These are phyloP conservation scores for Tripterygium wilfordii DNA, from an alignment of 177 flowering plant species.

Conservation along the genomic window DNA sequence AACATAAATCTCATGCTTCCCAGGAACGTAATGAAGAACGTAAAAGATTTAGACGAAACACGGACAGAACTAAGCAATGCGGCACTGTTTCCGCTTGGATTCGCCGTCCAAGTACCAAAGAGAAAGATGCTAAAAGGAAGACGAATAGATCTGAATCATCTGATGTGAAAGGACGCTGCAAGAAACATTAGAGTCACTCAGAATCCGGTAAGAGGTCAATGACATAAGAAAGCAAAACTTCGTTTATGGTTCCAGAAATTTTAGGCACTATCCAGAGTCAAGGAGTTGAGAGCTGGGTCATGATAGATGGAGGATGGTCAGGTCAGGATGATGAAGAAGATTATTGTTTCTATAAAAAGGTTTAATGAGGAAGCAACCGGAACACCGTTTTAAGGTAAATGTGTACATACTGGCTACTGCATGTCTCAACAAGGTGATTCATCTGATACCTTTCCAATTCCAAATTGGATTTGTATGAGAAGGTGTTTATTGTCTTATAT, in stretches of 20 bases:
- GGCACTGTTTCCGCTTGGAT: slow-evolving; percentile 28
- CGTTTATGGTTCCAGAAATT: too few species aligned
- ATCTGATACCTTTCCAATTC: slow-evolving; percentile 16
- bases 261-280: too few species aligned
- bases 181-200: slow-evolving; percentile 23
- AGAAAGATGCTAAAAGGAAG: slow-evolving; percentile 20
- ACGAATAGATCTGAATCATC: slow-evolving; percentile 19
- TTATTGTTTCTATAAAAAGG: slow-evolving; percentile 25
- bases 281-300: too few species aligned
- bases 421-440: slow-evolving; percentile 15
- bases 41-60: too few species aligned
- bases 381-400: slow-evolving; percentile 46
- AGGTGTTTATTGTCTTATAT: too few species aligned
- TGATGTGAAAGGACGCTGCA: slow-evolving; percentile 20
- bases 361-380: slow-evolving; percentile 18
- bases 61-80: slow-evolving; percentile 17
- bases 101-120: slow-evolving; percentile 19
- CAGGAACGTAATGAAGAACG: too few species aligned
- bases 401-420: slow-evolving; percentile 29
- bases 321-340: slow-evolving; percentile 23
- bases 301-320: slow-evolving; percentile 49
- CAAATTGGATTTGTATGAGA: slow-evolving; percentile 26
- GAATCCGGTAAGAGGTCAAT: slow-evolving; percentile 27
- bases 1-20: too few species aligned
- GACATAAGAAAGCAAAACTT: too few species aligned